Conservation (phyloP, 768 basidiomycete species). For the Suillus tomentosus region DNA sequence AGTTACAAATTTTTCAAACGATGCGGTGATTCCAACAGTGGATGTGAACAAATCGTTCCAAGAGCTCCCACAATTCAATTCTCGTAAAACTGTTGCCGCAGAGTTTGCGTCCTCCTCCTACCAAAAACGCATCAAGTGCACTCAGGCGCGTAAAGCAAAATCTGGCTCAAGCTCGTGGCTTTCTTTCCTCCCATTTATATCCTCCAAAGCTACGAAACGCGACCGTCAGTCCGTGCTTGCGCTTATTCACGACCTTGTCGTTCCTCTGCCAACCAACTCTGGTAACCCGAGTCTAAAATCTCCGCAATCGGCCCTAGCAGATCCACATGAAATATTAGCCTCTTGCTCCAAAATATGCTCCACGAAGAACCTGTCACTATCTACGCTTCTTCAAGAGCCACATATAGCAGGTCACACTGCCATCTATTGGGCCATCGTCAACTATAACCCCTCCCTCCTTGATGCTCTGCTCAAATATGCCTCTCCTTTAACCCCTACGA, state of each 20-base stretch:
- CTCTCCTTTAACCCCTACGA: slow-evolving; percentile 38
- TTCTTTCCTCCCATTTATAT: slow-evolving; percentile 29
- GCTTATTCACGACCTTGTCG: slow-evolving; percentile 54
- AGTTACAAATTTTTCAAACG: background rate
- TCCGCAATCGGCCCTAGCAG: background rate
- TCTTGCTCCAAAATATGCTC: slow-evolving; percentile 63
- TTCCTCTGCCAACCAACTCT: slow-evolving; percentile 18
- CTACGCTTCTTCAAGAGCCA: slow-evolving; percentile 29
- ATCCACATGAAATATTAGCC: slow-evolving; percentile 45
- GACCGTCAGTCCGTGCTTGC: slow-evolving; percentile 52
- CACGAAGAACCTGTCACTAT: slow-evolving; percentile 46
- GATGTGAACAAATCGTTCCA: background rate
- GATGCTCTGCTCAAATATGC: slow-evolving; percentile 57
- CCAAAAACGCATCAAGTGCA: background rate
- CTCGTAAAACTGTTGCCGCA: background rate
- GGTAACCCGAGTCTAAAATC: no score
- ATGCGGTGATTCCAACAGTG: background rate
- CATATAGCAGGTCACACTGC: slow-evolving; percentile 28
- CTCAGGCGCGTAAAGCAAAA: background rate
- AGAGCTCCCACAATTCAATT: slow-evolving; percentile 3
- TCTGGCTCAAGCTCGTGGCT: slow-evolving; percentile 27
- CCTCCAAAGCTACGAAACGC: slow-evolving; percentile 40
- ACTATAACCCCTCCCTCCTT: slow-evolving; percentile 43
- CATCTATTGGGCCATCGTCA: slow-evolving; percentile 34
- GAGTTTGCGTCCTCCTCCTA: background rate